These are phyloP conservation scores for Syncephalastrum contaminatum DNA, from an alignment of 371 early-diverging fungal species.

Conservation along the genomic window DNA sequence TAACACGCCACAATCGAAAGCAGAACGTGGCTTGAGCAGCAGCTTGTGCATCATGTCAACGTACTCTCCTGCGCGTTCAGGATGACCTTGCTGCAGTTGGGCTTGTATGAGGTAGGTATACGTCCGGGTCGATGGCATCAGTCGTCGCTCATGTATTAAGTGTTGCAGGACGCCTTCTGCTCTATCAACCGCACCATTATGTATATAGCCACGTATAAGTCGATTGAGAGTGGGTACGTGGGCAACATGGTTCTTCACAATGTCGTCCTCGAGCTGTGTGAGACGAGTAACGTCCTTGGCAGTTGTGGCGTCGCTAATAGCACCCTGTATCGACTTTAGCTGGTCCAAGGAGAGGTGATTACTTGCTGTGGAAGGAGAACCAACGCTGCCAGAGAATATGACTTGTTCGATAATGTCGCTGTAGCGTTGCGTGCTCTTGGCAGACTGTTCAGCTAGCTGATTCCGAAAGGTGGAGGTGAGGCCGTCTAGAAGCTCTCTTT, in stretches of 20 bases:
- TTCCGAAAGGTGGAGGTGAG: slow-evolving; percentile 45
- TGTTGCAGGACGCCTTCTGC: slow-evolving; percentile 26
- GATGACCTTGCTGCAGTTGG: slow-evolving; percentile 19
- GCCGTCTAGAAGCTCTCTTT: slow-evolving; percentile 36
- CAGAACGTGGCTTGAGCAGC: slow-evolving; percentile 12
- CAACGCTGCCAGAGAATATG: slow-evolving; percentile 15
- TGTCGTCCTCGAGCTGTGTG: slow-evolving; percentile 17
- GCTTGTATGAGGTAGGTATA: slow-evolving; percentile 38
- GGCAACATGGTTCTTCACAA: slow-evolving; percentile 17
- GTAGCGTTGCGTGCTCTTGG: slow-evolving; percentile 29
- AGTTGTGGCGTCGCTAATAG: slow-evolving; percentile 28
- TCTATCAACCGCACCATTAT: slow-evolving; percentile 10
- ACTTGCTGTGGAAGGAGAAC: slow-evolving; percentile 6
- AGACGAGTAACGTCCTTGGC: slow-evolving; percentile 16
- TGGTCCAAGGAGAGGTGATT: slow-evolving; percentile 15
- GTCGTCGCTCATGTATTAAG: slow-evolving; percentile 10
- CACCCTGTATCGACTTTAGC: slow-evolving; percentile 20
- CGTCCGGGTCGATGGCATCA: slow-evolving; percentile 39
- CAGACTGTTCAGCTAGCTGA: slow-evolving; percentile 29
- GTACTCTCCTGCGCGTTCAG: slow-evolving; percentile 17
- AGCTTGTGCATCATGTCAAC: slow-evolving; percentile 33
- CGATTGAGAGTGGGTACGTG: slow-evolving; percentile 36
- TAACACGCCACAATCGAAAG: slow-evolving; percentile 36
- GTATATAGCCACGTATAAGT: slow-evolving; percentile 34
- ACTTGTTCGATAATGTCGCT: slow-evolving; percentile 45